These are phyloP conservation scores for Hemileccinum impolitum DNA, from an alignment of 768 basidiomycete genomes.

Conservation along the genomic window DNA sequence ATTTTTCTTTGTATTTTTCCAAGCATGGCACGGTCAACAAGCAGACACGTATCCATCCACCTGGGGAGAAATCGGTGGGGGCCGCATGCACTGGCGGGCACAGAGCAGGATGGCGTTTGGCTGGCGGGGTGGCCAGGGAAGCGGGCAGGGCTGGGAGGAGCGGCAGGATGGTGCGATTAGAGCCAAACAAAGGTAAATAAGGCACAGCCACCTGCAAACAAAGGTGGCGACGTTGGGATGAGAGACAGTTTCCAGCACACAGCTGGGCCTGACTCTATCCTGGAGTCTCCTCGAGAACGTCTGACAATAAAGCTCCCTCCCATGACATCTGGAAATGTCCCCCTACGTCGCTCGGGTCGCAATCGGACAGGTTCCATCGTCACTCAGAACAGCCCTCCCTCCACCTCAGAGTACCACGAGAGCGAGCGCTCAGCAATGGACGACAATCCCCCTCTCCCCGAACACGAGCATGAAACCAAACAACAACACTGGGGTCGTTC, in stretches of 20 bases:
- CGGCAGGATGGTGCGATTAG: constrained; percentile 10
- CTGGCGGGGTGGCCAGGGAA: constrained; percentile 19
- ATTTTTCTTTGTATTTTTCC: constrained; percentile 9
- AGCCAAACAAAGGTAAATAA: constrained; percentile 30
- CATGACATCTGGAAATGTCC: constrained; percentile 15
- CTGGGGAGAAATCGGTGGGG: not conserved
- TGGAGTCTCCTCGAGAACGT: constrained; percentile 22
- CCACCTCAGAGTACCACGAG: constrained; percentile 32
- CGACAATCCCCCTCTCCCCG: constrained; percentile 14
- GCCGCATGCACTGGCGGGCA: not conserved
- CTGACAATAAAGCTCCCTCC: constrained; percentile 21
- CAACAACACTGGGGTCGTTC: constrained; percentile 23
- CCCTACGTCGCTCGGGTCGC: constrained; percentile 26
- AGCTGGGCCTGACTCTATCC: constrained; percentile 8
- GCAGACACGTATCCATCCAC: not conserved
- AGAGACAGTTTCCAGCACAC: constrained; percentile 17
- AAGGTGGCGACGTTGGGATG: constrained; percentile 23
- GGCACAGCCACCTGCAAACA: constrained; percentile 32
- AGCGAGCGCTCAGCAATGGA: constrained; percentile 33
- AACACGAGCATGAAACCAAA: not conserved
- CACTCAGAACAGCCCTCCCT: constrained; percentile 24
- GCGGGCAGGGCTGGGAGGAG: constrained; percentile 27
- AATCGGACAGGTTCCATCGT: constrained; percentile 18
- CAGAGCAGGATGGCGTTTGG: constrained; percentile 8
- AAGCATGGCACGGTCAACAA: not conserved